phyloP scores from a whole-genome alignment of 2,329 filamentous ascomycete species.

The Aureobasidium sp. region DNA sequence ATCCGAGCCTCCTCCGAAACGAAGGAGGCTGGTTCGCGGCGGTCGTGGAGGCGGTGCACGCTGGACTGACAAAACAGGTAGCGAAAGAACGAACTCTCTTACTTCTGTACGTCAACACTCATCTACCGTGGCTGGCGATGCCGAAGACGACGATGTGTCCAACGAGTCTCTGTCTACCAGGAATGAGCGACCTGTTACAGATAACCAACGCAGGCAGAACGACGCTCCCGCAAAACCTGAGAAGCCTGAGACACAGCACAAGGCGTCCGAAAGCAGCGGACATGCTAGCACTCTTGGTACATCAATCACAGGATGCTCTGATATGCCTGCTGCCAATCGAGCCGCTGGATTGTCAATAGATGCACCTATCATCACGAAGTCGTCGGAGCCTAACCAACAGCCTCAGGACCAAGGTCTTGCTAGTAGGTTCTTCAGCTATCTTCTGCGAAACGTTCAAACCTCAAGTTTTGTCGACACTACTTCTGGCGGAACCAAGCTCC shows the following conservation, averaged over 20 bases:
- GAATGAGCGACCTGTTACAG: too few relatives aligned
- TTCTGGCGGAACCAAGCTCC: neutral
- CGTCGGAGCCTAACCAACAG: neutral
- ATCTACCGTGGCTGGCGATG: too few relatives aligned
- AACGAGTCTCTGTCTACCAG: too few relatives aligned
- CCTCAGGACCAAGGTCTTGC: neutral
- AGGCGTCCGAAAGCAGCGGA: neutral
- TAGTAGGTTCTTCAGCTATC: neutral
- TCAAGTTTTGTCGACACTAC: neutral
- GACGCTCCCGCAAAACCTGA: neutral
- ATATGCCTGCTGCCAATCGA: too few relatives aligned
- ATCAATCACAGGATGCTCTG: neutral
- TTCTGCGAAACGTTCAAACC: neutral
- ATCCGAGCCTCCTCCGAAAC: too few relatives aligned
- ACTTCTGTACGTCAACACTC: too few relatives aligned
- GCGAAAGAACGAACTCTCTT: too few relatives aligned
- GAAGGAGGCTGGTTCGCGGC: too few relatives aligned
- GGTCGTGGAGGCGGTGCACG: too few relatives aligned
- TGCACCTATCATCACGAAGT: neutral
- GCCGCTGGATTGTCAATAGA: neutral
- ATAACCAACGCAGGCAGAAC: neutral
- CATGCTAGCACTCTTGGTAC: neutral
- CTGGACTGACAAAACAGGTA: too few relatives aligned
- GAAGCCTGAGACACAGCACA: neutral
- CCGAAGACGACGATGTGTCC: too few relatives aligned